A percentile compares a stretch with the other conserved stretches of the same genome.
Evolutionary conservation across 108 stramenopile species (phyloP).

Genomic region (Mediolabrus comicus): DNA sequence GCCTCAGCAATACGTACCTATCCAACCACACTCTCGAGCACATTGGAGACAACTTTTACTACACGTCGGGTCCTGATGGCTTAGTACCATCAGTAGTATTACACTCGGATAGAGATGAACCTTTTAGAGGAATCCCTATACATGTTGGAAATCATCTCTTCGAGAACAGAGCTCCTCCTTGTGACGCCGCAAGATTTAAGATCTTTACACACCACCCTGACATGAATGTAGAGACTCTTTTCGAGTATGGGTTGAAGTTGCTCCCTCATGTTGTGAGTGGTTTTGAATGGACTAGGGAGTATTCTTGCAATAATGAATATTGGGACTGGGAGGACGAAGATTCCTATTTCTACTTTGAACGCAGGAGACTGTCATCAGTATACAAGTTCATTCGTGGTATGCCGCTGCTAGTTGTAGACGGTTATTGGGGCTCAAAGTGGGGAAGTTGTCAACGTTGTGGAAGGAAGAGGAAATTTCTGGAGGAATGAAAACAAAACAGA

Average conservation of each 20-base stretch:
- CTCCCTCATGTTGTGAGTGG: neutral
- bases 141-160: neutral
- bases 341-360: neutral
- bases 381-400: neutral
- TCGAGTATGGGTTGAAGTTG: neutral
- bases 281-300: neutral
- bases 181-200: neutral
- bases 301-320: too few species aligned
- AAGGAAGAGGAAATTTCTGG: too few species aligned
- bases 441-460: too few species aligned
- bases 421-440: neutral
- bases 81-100: too few species aligned
- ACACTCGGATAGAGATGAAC: neutral
- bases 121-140: neutral
- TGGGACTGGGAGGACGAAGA: too few species aligned
- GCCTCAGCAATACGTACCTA: constrained; percentile 11
- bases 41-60: neutral
- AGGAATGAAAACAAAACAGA: too few species aligned
- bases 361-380: neutral
- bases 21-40: constrained; percentile 11
- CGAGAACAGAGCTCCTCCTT: neutral
- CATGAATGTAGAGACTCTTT: neutral
- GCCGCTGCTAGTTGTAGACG: neutral
- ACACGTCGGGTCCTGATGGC: neutral
- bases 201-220: neutral